A percentile compares a stretch with the other conserved stretches of the same genome.
Evolutionary conservation across 495 filamentous ascomycete genomes (phyloP).

Genomic region (Tuber aestivum): DNA sequence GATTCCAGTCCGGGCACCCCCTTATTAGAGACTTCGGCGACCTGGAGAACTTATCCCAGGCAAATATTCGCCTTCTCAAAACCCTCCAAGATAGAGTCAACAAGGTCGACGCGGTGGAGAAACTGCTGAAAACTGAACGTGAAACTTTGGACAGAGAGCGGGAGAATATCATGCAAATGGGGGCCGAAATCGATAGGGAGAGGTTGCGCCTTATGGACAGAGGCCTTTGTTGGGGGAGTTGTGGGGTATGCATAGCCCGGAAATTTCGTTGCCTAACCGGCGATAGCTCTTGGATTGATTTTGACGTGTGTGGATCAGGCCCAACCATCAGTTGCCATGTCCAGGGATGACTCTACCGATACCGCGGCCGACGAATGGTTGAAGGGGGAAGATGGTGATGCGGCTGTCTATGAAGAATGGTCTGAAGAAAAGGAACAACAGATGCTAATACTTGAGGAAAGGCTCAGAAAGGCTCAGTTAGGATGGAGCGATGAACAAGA

Average conservation of each 20-base stretch:
- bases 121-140: constrained; percentile 26
- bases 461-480: constrained; percentile 29
- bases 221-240: constrained; percentile 25
- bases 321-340: constrained; percentile 13
- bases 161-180: constrained; percentile 20
- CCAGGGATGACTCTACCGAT: constrained; percentile 21
- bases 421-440: constrained; percentile 33
- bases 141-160: constrained; percentile 26
- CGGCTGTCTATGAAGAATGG: constrained; percentile 23
- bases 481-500: constrained; percentile 36
- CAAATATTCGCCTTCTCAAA: constrained; percentile 34
- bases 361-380: constrained; percentile 17
- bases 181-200: constrained; percentile 24
- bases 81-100: constrained; percentile 41
- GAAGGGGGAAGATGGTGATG: constrained; percentile 14
- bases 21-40: constrained; percentile 33
- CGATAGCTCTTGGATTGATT: not conserved
- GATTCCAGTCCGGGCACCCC: constrained; percentile 30
- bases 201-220: constrained; percentile 25
- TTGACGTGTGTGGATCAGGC: not conserved
- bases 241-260: constrained; percentile 14
- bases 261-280: not conserved
- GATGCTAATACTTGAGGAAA: constrained; percentile 18
- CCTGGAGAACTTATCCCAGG: constrained; percentile 27
- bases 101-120: constrained; percentile 25